These are phyloP conservation scores for Cercospora nicotianae DNA, from an alignment of 2,329 filamentous ascomycete genomes.

Conservation along the genomic window DNA sequence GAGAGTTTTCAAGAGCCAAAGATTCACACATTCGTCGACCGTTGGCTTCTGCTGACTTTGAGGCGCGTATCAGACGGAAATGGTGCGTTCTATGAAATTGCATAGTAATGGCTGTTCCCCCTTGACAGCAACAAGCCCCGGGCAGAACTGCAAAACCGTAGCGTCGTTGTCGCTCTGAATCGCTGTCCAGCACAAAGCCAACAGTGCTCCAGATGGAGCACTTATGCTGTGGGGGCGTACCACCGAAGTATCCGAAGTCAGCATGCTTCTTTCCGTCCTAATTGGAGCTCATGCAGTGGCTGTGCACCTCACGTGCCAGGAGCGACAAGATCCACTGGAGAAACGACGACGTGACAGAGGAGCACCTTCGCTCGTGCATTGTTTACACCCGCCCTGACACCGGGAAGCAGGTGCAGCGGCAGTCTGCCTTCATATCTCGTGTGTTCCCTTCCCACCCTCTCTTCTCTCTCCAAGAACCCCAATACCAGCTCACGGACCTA, in stretches of 20 bases:
- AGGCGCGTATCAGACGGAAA: not conserved
- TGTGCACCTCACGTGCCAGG: not conserved
- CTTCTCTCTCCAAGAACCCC: not conserved
- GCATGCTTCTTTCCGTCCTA: not conserved
- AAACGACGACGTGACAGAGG: not conserved
- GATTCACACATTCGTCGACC: not conserved
- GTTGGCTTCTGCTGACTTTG: not conserved
- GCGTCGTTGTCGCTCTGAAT: not conserved
- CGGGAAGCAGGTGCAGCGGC: not conserved
- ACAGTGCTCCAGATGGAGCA: not conserved
- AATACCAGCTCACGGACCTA: not conserved
- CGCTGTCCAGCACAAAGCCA: not conserved
- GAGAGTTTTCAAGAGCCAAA: not conserved
- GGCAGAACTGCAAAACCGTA: not conserved
- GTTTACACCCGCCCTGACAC: not conserved
- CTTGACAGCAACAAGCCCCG: not conserved
- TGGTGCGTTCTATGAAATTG: not conserved
- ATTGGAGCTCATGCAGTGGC: not conserved
- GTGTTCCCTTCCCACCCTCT: not conserved
- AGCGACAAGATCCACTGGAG: not conserved
- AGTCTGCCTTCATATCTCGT: not conserved
- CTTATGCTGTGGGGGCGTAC: not conserved
- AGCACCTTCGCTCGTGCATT: not conserved
- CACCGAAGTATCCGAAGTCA: not conserved
- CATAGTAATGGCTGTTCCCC: not conserved